A percentile compares a stretch with the other conserved stretches of the same genome.
Conservation (phyloP, 345 rosid genomes). For the Excoecaria cochinchinensis region DNA sequence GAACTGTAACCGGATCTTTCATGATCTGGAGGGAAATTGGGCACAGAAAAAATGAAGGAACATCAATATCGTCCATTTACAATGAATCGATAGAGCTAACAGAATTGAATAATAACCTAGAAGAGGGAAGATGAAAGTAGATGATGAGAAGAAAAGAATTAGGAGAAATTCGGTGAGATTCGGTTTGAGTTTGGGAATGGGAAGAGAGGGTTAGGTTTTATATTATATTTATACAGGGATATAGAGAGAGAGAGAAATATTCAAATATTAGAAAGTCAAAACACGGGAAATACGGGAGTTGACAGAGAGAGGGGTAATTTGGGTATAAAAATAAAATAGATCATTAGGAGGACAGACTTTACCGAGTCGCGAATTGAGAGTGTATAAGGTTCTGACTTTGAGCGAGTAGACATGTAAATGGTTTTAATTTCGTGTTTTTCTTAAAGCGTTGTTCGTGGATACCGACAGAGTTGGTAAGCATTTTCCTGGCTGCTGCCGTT, state of each 20-base stretch:
- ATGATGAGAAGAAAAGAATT: background rate
- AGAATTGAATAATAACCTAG: constrained; percentile 1
- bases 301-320: constrained; percentile 8
- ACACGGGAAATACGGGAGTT: constrained; percentile 40
- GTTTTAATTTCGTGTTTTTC: too few relatives aligned
- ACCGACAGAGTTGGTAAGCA: too few relatives aligned
- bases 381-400: background rate
- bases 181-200: constrained; percentile 36
- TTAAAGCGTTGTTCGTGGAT: too few relatives aligned
- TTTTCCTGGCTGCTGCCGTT: too few relatives aligned
- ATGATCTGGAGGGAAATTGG: constrained; percentile 71
- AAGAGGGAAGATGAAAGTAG: constrained; percentile 7
- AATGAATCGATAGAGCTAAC: background rate
- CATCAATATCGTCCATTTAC: constrained; percentile 60
- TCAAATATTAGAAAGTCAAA: constrained; percentile 43
- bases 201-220: constrained; percentile 27
- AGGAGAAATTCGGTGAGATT: constrained; percentile 19
- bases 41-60: constrained; percentile 63
- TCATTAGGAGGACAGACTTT: constrained; percentile 18
- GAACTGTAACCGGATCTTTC: constrained; percentile 69
- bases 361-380: constrained; percentile 23
- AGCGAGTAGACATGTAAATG: too few relatives aligned
- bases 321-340: background rate
- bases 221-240: too few relatives aligned
- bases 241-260: background rate